Conservation (phyloP, 1,139 yeast genomes). For the Pichia sp. region DNA sequence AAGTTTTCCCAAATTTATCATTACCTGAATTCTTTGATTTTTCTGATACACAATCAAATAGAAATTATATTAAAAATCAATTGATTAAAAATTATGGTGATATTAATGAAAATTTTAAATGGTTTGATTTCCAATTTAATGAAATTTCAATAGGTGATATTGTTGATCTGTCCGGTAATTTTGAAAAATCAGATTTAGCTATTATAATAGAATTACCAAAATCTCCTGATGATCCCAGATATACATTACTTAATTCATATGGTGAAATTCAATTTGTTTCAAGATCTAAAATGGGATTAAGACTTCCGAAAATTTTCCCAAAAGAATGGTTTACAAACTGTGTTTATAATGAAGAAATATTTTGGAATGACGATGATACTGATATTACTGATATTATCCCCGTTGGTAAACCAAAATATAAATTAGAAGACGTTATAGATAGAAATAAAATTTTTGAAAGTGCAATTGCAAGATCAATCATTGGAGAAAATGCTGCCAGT, state of each 20-base stretch:
- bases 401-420: slow-evolving; percentile 29
- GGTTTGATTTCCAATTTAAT: slow-evolving; percentile 20
- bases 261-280: slow-evolving; percentile 52
- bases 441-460: slow-evolving; percentile 26
- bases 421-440: slow-evolving; percentile 26
- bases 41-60: slow-evolving; percentile 21
- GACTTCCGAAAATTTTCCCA: slow-evolving; percentile 53
- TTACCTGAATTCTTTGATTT: slow-evolving; percentile 18
- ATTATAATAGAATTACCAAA: slow-evolving; percentile 41
- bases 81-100: slow-evolving; percentile 22
- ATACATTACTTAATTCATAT: slow-evolving; percentile 47
- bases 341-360: slow-evolving; percentile 27
- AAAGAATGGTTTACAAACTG: slow-evolving; percentile 28
- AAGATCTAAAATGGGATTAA: slow-evolving; percentile 38
- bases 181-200: slow-evolving; percentile 33
- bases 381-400: slow-evolving; percentile 17
- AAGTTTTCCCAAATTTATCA: slow-evolving; percentile 9
- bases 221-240: slow-evolving; percentile 39
- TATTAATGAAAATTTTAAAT: slow-evolving; percentile 8
- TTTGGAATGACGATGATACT: slow-evolving; percentile 16
- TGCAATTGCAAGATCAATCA: slow-evolving; percentile 20
- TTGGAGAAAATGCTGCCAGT: slow-evolving; percentile 15
- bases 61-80: slow-evolving; percentile 13
- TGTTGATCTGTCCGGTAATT: slow-evolving; percentile 33
- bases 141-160: slow-evolving; percentile 40